These are phyloP conservation scores for Phylloporus sp. DNA, from an alignment of 1,284 basidiomycete species.

Conservation along the genomic window DNA sequence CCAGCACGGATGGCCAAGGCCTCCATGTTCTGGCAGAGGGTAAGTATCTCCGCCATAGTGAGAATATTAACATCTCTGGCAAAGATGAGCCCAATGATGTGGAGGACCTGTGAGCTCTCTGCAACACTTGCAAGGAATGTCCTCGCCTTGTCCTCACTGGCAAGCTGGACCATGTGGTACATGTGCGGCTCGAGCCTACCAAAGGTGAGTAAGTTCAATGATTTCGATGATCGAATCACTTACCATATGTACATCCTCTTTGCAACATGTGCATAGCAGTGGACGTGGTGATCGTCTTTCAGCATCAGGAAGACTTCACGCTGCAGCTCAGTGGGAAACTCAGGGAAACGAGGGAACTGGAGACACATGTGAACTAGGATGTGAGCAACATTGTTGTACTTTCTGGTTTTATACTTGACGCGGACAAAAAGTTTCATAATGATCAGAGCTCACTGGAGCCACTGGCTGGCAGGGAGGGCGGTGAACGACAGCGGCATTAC, in stretches of 20 bases:
- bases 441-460: no score
- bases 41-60: not conserved
- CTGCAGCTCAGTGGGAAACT: not conserved
- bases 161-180: not conserved
- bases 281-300: not conserved
- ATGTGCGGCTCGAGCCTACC: not conserved
- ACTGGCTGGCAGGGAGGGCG: no score
- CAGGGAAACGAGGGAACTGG: not conserved
- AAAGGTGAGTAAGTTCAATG: not conserved
- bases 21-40: not conserved
- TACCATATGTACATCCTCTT: not conserved
- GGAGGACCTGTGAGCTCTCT: not conserved
- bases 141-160: not conserved
- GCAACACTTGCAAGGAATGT: not conserved
- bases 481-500: no score
- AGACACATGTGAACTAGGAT: not conserved
- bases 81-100: not conserved
- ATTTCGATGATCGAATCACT: no score
- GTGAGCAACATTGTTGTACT: no score
- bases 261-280: not conserved
- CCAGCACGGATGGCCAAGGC: not conserved
- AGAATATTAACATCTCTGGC: not conserved
- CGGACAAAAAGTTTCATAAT: no score
- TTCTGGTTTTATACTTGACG: no score
- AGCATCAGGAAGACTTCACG: not conserved